A percentile compares a stretch with the other conserved stretches of the same genome.
Evolutionary conservation across 2,329 filamentous ascomycete genomes (phyloP).

Genomic region (Esteya vermicola): DNA sequence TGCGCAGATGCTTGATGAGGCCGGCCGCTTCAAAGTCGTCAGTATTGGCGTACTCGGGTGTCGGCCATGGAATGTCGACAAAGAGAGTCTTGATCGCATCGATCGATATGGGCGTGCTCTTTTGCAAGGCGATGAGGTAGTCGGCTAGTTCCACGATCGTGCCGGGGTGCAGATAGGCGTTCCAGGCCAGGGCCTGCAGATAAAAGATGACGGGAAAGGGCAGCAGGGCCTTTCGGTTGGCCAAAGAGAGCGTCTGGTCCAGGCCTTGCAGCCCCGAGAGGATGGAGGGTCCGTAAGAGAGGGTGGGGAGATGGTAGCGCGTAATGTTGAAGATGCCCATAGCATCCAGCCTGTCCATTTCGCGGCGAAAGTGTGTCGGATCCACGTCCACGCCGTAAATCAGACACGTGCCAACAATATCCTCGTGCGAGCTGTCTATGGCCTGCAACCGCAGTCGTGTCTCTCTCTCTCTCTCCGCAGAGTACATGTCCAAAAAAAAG

Average conservation of each 20-base stretch:
- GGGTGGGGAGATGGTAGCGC: constrained; percentile 9
- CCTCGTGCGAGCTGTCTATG: constrained; percentile 17
- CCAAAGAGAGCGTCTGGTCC: constrained; percentile 13
- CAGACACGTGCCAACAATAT: constrained; percentile 25
- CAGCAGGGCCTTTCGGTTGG: constrained; percentile 18
- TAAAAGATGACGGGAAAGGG: constrained; percentile 46
- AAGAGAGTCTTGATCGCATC: constrained; percentile 39
- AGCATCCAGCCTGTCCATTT: constrained; percentile 14
- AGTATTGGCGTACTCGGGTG: constrained; percentile 30
- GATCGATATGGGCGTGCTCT: constrained; percentile 28
- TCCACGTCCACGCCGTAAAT: constrained; percentile 26
- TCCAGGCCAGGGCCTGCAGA: constrained; percentile 46
- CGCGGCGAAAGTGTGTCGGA: constrained; percentile 14
- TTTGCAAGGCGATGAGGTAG: constrained; percentile 21
- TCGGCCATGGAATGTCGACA: constrained; percentile 36
- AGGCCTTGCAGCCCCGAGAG: constrained; percentile 2
- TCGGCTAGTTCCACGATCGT: constrained; percentile 32
- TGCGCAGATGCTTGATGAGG: constrained; percentile 24
- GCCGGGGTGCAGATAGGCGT: constrained; percentile 45
- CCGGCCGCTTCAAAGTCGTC: constrained; percentile 21
- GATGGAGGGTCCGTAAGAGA: neutral
- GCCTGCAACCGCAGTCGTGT: constrained; percentile 14
- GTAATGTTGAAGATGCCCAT: constrained; percentile 15
- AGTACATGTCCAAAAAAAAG: constrained; percentile 18
- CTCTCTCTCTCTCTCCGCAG: neutral